Conservation (phyloP, 257 asterid genomes). For the Euphrasia confusa region DNA sequence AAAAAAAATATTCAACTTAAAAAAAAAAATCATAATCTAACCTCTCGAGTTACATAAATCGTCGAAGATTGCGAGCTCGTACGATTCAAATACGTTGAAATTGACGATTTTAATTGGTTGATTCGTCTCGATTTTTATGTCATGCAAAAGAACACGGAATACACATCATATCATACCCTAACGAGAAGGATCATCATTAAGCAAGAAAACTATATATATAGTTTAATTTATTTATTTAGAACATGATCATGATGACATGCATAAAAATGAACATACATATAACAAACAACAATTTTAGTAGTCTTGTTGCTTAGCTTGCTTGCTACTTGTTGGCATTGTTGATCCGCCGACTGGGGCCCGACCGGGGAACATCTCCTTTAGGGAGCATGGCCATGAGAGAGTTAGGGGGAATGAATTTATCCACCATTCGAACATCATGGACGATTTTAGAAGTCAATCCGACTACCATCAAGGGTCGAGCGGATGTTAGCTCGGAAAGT, state of each 20-base stretch:
- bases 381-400: conserved; percentile 36
- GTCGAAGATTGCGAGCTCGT: too few species aligned
- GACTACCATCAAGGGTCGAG: not conserved
- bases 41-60: too few species aligned
- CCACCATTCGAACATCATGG: not conserved
- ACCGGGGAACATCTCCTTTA: conserved; percentile 28
- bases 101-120: too few species aligned
- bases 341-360: conserved; percentile 41
- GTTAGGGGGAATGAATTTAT: conserved; percentile 1
- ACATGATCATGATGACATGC: not conserved
- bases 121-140: too few species aligned
- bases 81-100: too few species aligned
- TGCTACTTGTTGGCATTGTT: conserved; percentile 23
- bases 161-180: too few species aligned
- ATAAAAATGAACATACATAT: conserved; percentile 8
- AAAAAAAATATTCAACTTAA: too few species aligned
- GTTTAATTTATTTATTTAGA: not conserved
- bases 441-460: not conserved
- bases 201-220: too few species aligned
- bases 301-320: not conserved
- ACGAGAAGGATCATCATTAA: too few species aligned
- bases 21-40: too few species aligned
- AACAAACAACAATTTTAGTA: not conserved
- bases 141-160: too few species aligned
- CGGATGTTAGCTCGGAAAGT: not conserved